Percentiles rank a stretch among this genome's conserved stretches.
phyloP scores from a whole-genome alignment of 148 eudicot species.

The Beta vulgaris region DNA sequence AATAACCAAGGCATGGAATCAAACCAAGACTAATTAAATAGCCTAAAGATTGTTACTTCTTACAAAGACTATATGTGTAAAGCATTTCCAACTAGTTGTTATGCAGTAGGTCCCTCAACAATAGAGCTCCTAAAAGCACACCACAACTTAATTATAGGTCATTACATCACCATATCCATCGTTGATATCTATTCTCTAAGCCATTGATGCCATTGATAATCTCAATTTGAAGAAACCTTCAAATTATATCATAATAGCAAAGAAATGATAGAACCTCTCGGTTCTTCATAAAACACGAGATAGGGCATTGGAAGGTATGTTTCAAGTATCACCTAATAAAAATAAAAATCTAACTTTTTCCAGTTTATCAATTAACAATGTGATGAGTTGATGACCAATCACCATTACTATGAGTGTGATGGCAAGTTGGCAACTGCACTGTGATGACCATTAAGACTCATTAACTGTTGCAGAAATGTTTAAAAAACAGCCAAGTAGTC shows the following conservation, averaged over 20 bases:
- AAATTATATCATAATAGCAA: not conserved
- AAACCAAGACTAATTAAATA: not conserved
- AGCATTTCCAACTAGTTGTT: not conserved
- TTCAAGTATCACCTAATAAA: not conserved
- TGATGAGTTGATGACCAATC: not conserved
- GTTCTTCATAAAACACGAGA: not conserved
- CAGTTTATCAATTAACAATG: not conserved
- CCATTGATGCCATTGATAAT: not conserved
- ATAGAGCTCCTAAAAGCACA: not conserved
- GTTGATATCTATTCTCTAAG: not conserved
- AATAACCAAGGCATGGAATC: not conserved
- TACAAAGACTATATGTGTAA: not conserved
- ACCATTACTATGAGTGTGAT: too few relatives aligned
- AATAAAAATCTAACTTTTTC: not conserved
- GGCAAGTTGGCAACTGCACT: not conserved
- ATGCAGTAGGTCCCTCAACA: not conserved
- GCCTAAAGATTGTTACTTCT: not conserved
- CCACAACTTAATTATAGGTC: not conserved
- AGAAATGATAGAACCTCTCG: not conserved
- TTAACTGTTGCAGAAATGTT: slow-evolving; percentile 2
- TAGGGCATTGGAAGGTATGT: not conserved
- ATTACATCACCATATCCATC: not conserved
- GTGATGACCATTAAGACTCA: not conserved
- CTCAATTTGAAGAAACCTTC: not conserved
- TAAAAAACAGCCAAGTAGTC: not conserved